Conservation (phyloP, 208 protist species). For the Histomonas meleagridis region DNA sequence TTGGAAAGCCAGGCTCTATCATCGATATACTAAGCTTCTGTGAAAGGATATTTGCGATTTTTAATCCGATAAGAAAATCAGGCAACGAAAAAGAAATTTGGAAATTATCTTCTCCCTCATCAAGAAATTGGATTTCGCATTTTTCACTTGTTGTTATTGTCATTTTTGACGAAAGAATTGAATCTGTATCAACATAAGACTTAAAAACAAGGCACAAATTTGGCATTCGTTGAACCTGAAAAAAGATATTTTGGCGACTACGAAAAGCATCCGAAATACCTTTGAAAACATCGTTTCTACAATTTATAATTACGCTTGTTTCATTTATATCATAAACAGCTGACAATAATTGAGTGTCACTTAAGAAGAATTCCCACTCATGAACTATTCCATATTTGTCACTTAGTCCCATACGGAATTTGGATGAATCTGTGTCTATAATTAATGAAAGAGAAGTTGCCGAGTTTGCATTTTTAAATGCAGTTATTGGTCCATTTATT, state of each 20-base stretch:
- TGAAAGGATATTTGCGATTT: not conserved
- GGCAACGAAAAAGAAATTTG: not conserved
- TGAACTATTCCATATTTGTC: not conserved
- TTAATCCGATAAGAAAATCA: not conserved
- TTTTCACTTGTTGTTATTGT: not conserved
- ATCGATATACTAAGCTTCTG: not conserved
- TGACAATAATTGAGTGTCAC: not conserved
- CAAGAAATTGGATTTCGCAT: not conserved
- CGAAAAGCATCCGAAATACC: not conserved
- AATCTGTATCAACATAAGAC: too few species aligned
- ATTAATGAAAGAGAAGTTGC: not conserved
- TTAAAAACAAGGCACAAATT: too few species aligned
- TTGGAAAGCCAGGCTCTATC: not conserved
- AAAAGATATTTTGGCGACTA: not conserved
- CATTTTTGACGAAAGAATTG: not conserved
- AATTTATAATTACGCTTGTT: not conserved
- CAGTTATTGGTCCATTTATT: not conserved
- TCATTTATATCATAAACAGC: not conserved
- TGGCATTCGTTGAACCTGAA: too few species aligned
- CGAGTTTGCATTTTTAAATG: not conserved
- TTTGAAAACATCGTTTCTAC: conserved; percentile 1
- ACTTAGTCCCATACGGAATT: not conserved
- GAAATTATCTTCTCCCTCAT: not conserved
- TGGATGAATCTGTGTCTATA: not conserved
- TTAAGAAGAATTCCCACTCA: not conserved